Percentiles rank a stretch among this genome's conserved stretches.
These are phyloP conservation scores for Aspergillus cejpii DNA, from an alignment of 2,329 filamentous ascomycete species.

Conservation along the genomic window DNA sequence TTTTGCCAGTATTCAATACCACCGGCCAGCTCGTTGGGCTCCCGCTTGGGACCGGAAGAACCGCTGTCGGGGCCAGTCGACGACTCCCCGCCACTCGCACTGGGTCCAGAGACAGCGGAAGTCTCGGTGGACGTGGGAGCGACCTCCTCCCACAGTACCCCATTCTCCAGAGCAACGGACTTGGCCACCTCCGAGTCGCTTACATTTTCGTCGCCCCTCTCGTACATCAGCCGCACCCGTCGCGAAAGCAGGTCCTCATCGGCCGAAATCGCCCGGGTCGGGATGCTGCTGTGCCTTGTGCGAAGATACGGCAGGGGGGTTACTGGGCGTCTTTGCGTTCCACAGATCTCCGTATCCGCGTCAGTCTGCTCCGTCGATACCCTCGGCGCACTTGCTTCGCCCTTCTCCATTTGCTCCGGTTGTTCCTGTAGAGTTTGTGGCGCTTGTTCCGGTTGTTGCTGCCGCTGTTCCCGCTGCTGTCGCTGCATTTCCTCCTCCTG, in stretches of 20 bases:
- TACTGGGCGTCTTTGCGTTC: conserved; percentile 21
- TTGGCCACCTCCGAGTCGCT: conserved; percentile 37
- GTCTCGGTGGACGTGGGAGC: conserved; percentile 25
- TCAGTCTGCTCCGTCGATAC: conserved; percentile 13
- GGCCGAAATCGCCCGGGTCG: conserved; percentile 51
- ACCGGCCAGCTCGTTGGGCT: conserved; percentile 53
- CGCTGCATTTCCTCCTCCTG: conserved; percentile 44
- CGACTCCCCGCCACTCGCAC: conserved; percentile 24
- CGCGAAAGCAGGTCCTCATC: conserved; percentile 59
- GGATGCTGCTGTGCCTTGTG: conserved; percentile 32
- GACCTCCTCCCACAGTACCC: conserved; percentile 37
- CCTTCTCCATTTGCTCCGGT: conserved; percentile 1
- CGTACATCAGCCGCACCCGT: conserved; percentile 59
- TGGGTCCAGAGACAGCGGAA: conserved; percentile 22
- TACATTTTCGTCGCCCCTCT: conserved; percentile 53
- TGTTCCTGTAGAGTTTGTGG: conserved; percentile 9
- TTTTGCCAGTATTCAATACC: conserved; percentile 61
- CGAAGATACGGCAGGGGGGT: conserved; percentile 35
- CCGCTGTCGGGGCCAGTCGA: conserved; percentile 24
- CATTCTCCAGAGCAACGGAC: conserved; percentile 34
- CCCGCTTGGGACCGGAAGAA: conserved; percentile 40
- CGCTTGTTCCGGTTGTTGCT: conserved; percentile 5
- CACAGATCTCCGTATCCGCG: conserved; percentile 17
- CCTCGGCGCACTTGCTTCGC: conserved; percentile 1
- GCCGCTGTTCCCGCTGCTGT: conserved; percentile 15